Evolutionary conservation across 305 asterid species (phyloP).

Genomic region (Euphrasia arctica): DNA sequence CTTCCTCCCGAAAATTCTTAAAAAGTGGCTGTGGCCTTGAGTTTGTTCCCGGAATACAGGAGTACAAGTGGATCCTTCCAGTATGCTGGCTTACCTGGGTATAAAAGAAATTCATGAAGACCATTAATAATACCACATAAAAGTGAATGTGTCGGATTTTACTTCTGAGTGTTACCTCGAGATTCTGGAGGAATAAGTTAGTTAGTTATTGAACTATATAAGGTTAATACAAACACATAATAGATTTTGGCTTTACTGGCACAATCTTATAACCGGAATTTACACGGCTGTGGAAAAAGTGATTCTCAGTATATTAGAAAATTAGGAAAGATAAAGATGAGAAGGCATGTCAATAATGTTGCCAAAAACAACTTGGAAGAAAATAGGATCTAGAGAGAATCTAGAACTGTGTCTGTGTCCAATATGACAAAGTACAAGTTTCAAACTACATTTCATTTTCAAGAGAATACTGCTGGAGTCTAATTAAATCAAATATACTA

Average conservation of each 20-base stretch:
- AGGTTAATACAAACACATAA: background rate
- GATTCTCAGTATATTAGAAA: background rate
- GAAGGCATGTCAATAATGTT: conserved; percentile 2
- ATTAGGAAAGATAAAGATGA: conserved; percentile 7
- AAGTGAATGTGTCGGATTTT: conserved; percentile 13
- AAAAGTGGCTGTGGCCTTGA: conserved; percentile 87
- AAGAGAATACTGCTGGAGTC: background rate
- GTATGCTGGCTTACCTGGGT: conserved; percentile 87
- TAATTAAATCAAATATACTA: background rate
- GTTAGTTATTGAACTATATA: conserved; percentile 14
- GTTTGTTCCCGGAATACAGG: conserved; percentile 66
- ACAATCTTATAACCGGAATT: background rate
- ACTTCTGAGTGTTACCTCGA: background rate
- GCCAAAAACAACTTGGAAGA: conserved; percentile 11
- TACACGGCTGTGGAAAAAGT: background rate
- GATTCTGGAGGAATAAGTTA: conserved; percentile 5
- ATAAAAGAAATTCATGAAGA: conserved; percentile 19
- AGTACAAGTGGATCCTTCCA: conserved; percentile 86
- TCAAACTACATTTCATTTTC: background rate
- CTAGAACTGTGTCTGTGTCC: conserved; percentile 2
- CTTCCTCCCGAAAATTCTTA: conserved; percentile 75
- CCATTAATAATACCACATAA: conserved; percentile 15
- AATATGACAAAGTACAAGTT: background rate
- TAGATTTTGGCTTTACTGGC: background rate
- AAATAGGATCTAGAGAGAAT: background rate